phyloP scores from a whole-genome alignment of 2,329 filamentous ascomycete species.

The Sarocladium brachiariae region DNA sequence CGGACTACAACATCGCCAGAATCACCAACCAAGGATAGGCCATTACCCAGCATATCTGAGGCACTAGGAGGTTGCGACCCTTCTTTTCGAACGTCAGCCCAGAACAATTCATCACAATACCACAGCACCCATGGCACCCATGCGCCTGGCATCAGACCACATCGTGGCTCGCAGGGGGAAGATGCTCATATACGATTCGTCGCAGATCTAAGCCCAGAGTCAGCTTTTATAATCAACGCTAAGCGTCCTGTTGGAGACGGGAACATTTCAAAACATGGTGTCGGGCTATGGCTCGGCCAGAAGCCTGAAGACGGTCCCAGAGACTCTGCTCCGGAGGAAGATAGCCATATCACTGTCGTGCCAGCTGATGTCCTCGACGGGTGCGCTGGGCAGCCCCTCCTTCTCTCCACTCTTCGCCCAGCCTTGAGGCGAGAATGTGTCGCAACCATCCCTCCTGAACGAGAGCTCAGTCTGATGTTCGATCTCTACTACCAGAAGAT shows the following conservation, averaged over 20 bases:
- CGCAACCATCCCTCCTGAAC: conserved; percentile 12
- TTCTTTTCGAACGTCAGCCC: conserved; percentile 5
- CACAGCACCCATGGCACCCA: background rate
- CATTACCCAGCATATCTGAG: conserved; percentile 10
- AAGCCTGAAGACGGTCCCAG: conserved; percentile 5
- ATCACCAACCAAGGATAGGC: conserved; percentile 7
- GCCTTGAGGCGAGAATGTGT: conserved; percentile 14
- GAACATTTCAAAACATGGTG: conserved; percentile 14
- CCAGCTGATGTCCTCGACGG: conserved; percentile 13
- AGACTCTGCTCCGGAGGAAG: conserved; percentile 5
- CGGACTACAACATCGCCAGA: conserved; percentile 9
- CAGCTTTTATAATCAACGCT: conserved; percentile 17
- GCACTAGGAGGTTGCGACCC: background rate
- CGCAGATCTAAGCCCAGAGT: conserved; percentile 18
- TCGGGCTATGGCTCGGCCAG: conserved; percentile 16
- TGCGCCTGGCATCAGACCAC: no score
- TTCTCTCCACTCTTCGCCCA: conserved; percentile 13
- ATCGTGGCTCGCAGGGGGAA: background rate
- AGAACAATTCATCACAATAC: conserved; percentile 4
- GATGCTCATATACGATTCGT: conserved; percentile 16
- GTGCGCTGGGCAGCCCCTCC: conserved; percentile 8
- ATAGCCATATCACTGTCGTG: conserved; percentile 5
- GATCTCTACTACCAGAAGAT: conserved; percentile 17
- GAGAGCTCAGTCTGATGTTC: conserved; percentile 12
- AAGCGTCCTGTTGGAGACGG: conserved; percentile 6